Evolutionary conservation across 768 basidiomycete genomes (phyloP).

Genomic region (Mycena filopes): DNA sequence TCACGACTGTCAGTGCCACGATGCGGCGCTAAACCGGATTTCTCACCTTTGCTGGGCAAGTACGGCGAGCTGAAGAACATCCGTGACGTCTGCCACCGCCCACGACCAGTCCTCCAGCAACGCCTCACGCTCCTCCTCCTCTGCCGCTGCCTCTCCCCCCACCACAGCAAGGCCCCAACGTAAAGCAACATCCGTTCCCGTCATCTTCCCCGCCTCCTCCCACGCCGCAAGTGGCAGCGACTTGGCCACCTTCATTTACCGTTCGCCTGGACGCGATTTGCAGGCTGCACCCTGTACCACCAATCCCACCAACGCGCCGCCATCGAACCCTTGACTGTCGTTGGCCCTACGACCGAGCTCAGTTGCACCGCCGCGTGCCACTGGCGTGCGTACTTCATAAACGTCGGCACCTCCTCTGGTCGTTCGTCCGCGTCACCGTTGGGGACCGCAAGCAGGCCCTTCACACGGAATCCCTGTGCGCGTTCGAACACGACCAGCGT

Average conservation of each 20-base stretch:
- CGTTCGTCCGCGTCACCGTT: not conserved
- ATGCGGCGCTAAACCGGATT: too few relatives aligned
- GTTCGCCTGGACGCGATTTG: not conserved
- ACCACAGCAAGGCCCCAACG: conserved; percentile 8
- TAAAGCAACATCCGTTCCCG: conserved; percentile 17
- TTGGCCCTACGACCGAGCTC: not conserved
- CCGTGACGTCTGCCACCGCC: not conserved
- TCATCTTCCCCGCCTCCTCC: not conserved
- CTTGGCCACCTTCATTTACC: not conserved
- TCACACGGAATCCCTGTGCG: not conserved
- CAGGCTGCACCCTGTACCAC: not conserved
- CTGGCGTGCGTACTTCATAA: not conserved
- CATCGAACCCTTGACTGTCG: not conserved
- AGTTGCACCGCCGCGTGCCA: not conserved
- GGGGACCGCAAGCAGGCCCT: not conserved
- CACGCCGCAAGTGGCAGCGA: not conserved
- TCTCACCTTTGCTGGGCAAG: too few relatives aligned
- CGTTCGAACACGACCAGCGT: not conserved
- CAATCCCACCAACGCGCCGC: not conserved
- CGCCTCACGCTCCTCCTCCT: not conserved
- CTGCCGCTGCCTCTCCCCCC: conserved; percentile 13
- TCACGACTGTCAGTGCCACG: too few relatives aligned
- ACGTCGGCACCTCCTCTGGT: not conserved
- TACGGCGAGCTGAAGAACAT: not conserved
- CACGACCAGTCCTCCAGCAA: conserved; percentile 7